These are phyloP conservation scores for Strobilomyces dryophilus DNA, from an alignment of 768 basidiomycete genomes.

Conservation along the genomic window DNA sequence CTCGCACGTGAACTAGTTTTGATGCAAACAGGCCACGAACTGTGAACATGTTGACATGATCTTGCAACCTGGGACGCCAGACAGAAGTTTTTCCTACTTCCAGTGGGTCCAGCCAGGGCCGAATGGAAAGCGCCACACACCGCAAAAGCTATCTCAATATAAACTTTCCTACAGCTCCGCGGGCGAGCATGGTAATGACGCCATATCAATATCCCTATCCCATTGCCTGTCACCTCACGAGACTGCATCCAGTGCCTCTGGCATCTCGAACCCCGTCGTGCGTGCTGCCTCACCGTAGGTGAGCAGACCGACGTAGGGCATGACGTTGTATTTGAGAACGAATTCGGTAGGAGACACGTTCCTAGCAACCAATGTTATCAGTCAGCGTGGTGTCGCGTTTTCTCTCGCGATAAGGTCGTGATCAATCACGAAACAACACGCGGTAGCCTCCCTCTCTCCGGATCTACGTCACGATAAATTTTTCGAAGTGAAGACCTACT, in stretches of 20 bases:
- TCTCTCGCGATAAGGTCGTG: constrained; percentile 10
- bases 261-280: constrained; percentile 36
- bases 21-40: constrained; percentile 13
- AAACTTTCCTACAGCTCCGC: constrained; percentile 14
- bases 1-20: constrained; percentile 9
- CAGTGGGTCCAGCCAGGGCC: constrained; percentile 2
- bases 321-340: constrained; percentile 80
- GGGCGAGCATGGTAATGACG: constrained; percentile 12
- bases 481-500: constrained; percentile 40
- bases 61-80: neutral
- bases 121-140: constrained; percentile 12
- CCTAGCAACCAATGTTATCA: constrained; percentile 38
- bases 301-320: constrained; percentile 84
- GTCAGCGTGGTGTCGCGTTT: constrained; percentile 2
- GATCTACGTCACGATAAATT: neutral
- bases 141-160: constrained; percentile 15
- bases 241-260: constrained; percentile 30
- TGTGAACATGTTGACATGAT: neutral
- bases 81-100: constrained; percentile 2
- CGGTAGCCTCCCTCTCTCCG: constrained; percentile 8
- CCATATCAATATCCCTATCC: constrained; percentile 6
- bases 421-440: constrained; percentile 19
- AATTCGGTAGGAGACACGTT: constrained; percentile 63
- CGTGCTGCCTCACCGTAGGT: constrained; percentile 71
- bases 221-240: constrained; percentile 13